Conservation (phyloP, 2,329 filamentous ascomycete genomes). For the Sporothrix brunneoviolacea region DNA sequence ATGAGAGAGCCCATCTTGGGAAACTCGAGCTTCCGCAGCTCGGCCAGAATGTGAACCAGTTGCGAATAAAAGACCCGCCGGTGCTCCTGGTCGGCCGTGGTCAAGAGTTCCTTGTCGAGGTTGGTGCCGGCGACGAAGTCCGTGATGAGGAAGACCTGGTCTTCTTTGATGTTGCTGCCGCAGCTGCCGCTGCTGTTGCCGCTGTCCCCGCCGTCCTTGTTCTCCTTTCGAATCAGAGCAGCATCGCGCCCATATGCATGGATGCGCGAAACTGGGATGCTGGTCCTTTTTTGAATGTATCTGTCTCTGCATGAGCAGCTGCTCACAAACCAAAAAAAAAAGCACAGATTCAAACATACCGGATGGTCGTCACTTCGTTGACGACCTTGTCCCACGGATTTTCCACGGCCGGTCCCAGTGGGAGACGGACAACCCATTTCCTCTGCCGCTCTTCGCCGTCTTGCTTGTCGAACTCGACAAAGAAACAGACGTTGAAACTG, state of each 20-base stretch:
- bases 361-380: constrained; percentile 23
- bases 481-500: constrained; percentile 12
- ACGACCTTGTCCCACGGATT: constrained; percentile 23
- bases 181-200: neutral
- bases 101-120: constrained; percentile 17
- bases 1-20: constrained; percentile 21
- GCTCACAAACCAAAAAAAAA: neutral
- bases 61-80: constrained; percentile 17
- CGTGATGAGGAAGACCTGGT: constrained; percentile 21
- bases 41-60: constrained; percentile 21
- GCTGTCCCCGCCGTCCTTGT: neutral
- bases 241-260: constrained; percentile 18
- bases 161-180: no score
- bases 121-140: constrained; percentile 19
- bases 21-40: constrained; percentile 23
- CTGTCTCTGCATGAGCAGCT: neutral
- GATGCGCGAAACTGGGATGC: constrained; percentile 21
- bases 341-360: constrained; percentile 14
- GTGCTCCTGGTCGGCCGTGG: constrained; percentile 1
- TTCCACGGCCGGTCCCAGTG: constrained; percentile 19
- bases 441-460: neutral
- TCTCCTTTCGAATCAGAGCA: neutral
- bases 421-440: constrained; percentile 23
- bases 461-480: constrained; percentile 9
- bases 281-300: constrained; percentile 13